These are phyloP conservation scores for Rhazya stricta DNA, from an alignment of 257 asterid genomes.

Conservation along the genomic window DNA sequence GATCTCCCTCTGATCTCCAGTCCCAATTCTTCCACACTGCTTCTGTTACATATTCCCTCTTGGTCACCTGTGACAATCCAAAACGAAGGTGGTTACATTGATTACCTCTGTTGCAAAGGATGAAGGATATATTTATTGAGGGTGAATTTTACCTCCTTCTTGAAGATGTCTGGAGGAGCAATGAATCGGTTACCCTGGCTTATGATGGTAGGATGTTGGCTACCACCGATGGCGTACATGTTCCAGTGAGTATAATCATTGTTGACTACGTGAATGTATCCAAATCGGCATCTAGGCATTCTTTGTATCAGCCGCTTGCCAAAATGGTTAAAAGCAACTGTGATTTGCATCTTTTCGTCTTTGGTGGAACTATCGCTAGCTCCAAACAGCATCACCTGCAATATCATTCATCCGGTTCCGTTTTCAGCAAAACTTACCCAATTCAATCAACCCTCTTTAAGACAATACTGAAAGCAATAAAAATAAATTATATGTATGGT, in stretches of 20 bases:
- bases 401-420: too few species aligned
- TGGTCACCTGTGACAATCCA: slow-evolving; percentile 44
- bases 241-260: slow-evolving; percentile 93
- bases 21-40: slow-evolving; percentile 63
- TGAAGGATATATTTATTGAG: too few species aligned
- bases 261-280: slow-evolving; percentile 77
- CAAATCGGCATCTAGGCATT: slow-evolving; percentile 81
- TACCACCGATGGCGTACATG: slow-evolving; percentile 95
- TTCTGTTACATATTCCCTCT: slow-evolving; percentile 54
- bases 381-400: slow-evolving; percentile 62
- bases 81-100: neutral
- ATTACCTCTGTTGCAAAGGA: neutral
- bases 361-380: slow-evolving; percentile 46
- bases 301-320: slow-evolving; percentile 83
- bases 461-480: too few species aligned
- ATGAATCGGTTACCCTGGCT: slow-evolving; percentile 88
- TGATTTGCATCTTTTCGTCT: slow-evolving; percentile 66
- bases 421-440: too few species aligned
- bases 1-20: slow-evolving; percentile 85
- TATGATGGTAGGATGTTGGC: slow-evolving; percentile 61
- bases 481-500: too few species aligned
- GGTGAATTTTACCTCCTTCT: slow-evolving; percentile 46
- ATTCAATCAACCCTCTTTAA: too few species aligned
- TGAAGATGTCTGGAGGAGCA: slow-evolving; percentile 45
- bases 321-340: slow-evolving; percentile 82